Conservation (phyloP, 2,329 filamentous ascomycete species). For the Ophiocordyceps robertsii region DNA sequence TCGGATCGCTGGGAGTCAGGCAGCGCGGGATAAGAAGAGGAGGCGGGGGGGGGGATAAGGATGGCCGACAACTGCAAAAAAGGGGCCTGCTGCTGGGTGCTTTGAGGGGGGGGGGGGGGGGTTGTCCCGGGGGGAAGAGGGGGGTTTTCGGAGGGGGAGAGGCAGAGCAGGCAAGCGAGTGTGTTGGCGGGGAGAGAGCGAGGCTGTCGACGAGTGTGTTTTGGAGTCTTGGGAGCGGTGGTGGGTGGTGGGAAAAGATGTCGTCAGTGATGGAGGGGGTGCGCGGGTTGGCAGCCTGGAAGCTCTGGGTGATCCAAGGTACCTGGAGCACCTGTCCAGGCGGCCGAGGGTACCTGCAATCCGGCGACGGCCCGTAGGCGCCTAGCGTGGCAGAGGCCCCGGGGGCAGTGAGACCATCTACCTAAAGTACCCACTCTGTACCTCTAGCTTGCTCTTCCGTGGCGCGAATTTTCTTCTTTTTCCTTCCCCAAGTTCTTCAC, state of each 20-base stretch:
- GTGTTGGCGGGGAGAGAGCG: slow-evolving; percentile 4
- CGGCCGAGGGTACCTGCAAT: too few relatives aligned
- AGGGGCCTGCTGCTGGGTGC: neutral
- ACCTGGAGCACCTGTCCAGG: too few relatives aligned
- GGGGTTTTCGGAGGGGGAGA: neutral
- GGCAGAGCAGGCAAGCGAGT: neutral
- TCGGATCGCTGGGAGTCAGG: neutral
- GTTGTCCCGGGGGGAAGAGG: too few relatives aligned
- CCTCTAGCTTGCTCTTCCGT: too few relatives aligned
- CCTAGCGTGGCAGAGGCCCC: too few relatives aligned
- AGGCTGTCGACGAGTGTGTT: slow-evolving; percentile 7
- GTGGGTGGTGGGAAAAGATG: slow-evolving; percentile 17
- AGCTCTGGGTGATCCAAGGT: too few relatives aligned
- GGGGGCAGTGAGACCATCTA: too few relatives aligned
- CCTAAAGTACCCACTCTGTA: too few relatives aligned
- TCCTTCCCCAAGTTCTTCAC: too few relatives aligned
- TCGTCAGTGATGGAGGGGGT: slow-evolving; percentile 22
- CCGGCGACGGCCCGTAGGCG: too few relatives aligned
- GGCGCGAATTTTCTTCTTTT: too few relatives aligned
- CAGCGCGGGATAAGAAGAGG: neutral
- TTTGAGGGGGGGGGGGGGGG: neutral
- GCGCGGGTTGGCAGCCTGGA: slow-evolving; percentile 5
- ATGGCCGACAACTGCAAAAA: neutral
- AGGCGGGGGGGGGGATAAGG: neutral
- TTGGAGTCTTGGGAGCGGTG: slow-evolving; percentile 5